Percentiles rank a stretch among this genome's conserved stretches.
Evolutionary conservation across 495 filamentous ascomycete genomes (phyloP).

Genomic region (Glutinoglossum americanum): DNA sequence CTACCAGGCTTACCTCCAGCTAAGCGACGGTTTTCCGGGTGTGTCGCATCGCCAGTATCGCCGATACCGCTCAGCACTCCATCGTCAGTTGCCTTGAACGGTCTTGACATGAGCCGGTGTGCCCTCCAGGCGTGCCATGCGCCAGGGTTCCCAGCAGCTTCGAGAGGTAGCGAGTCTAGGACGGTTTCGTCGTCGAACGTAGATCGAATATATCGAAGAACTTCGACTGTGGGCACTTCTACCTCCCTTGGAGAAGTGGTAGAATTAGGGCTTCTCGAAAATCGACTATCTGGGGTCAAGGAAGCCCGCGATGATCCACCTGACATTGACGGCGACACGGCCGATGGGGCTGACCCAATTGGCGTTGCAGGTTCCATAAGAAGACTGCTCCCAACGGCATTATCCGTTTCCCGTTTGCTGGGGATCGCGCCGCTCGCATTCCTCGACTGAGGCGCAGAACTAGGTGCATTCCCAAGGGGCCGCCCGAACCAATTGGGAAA

Average conservation of each 20-base stretch:
- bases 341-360: background rate
- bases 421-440: constrained; percentile 16
- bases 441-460: constrained; percentile 18
- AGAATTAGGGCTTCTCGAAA: background rate
- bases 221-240: constrained; percentile 26
- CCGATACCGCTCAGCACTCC: background rate
- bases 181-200: constrained; percentile 57
- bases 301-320: background rate
- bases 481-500: constrained; percentile 73
- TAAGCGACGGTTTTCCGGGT: background rate
- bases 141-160: constrained; percentile 66
- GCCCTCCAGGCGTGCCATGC: constrained; percentile 82
- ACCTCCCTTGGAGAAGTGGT: background rate
- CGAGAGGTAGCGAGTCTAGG: constrained; percentile 56
- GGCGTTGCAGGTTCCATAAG: constrained; percentile 1
- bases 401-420: background rate
- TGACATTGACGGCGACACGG: constrained; percentile 1
- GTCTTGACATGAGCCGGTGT: constrained; percentile 22
- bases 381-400: background rate
- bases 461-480: constrained; percentile 12
- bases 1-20: background rate
- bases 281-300: background rate
- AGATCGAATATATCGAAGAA: constrained; percentile 61
- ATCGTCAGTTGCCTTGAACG: constrained; percentile 3
- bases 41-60: background rate